phyloP scores from a whole-genome alignment of 2,329 filamentous ascomycete genomes.

The Aureobasidium namibiae region DNA sequence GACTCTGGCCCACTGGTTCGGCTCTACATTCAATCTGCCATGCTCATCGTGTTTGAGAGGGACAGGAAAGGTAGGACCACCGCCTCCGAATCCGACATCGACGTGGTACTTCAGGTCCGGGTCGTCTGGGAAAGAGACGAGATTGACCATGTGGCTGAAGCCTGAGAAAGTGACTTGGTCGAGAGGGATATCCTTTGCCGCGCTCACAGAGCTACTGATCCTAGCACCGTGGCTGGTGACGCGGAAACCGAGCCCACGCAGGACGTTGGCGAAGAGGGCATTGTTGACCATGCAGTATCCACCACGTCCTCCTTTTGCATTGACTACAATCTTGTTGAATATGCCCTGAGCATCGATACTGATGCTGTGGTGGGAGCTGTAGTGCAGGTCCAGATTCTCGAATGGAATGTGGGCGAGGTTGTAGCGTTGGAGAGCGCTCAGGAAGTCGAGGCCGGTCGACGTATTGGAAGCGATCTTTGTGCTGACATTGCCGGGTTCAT shows the following conservation, averaged over 20 bases:
- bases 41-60: neutral
- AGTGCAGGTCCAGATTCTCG: conserved; percentile 50
- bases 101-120: conserved; percentile 28
- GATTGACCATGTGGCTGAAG: conserved; percentile 38
- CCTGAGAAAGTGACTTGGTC: conserved; percentile 17
- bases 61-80: conserved; percentile 30
- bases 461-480: conserved; percentile 14
- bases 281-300: conserved; percentile 58
- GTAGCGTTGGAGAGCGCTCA: conserved; percentile 21
- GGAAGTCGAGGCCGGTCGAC: conserved; percentile 21
- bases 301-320: conserved; percentile 32
- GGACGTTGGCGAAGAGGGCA: conserved; percentile 42
- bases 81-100: conserved; percentile 35
- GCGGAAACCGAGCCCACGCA: conserved; percentile 44
- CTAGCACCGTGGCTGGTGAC: conserved; percentile 34
- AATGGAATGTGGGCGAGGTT: conserved; percentile 46
- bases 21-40: neutral
- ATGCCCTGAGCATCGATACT: conserved; percentile 42
- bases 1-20: neutral
- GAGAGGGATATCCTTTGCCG: conserved; percentile 36
- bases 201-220: conserved; percentile 35
- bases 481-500: neutral
- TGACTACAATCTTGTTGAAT: conserved; percentile 45
- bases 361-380: conserved; percentile 40
- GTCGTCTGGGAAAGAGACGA: conserved; percentile 30